Evolutionary conservation across 163 green algal species (phyloP), one percentile per base, ranked within the genome.

Genomic region (Trebouxiophyceae sp.): DNA sequence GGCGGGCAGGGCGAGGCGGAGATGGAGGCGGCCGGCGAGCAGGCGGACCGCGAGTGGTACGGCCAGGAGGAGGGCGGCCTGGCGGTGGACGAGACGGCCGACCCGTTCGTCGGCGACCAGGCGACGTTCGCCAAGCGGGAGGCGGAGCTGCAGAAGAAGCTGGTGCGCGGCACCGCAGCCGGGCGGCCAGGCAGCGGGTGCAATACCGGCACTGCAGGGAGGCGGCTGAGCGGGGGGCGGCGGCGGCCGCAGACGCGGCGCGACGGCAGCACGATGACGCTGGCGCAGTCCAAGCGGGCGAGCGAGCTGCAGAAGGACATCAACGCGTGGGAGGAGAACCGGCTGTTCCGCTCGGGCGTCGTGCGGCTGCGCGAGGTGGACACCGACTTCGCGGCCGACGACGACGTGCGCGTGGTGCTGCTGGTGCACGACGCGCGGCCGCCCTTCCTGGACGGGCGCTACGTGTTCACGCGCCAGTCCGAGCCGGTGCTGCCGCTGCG

Each of bases 341-440:
- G 93, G n/a, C 79, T 98, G 67, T 71, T 97, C 46, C 91, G 81
- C 4, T 89, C 75, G 22, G 91, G 89, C 24, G 75, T 81, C 33
- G 76, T 81, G 20, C 74, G 71, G 22, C 44, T 67, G 46, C 58
- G 67, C 2, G 74, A 74, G 72, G 74, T 91, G 23, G 86, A 91
- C 63, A 76, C 86, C 2, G 87, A 97, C 66, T 92, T 96, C 65
- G 78, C 91, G 32, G 77, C 89, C 54, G 89, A 96, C 47, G 80
- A 91, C 2, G 91, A 98, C 62, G 65, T 82, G 39, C 75, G 86
- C 1, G 84, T 91, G 62, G 66, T 97, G 62, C 86, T 99, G 75
- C 78, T 99, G 50, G 92, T 98, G 62, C 94, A 98, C 70, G 93
- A 97, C 81, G 91, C 90, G 33, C 87, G 89, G 74, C 92, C 92